These are phyloP conservation scores for Phytophthora citrophthora DNA, from an alignment of 352 stramenopile genomes.

Conservation along the genomic window DNA sequence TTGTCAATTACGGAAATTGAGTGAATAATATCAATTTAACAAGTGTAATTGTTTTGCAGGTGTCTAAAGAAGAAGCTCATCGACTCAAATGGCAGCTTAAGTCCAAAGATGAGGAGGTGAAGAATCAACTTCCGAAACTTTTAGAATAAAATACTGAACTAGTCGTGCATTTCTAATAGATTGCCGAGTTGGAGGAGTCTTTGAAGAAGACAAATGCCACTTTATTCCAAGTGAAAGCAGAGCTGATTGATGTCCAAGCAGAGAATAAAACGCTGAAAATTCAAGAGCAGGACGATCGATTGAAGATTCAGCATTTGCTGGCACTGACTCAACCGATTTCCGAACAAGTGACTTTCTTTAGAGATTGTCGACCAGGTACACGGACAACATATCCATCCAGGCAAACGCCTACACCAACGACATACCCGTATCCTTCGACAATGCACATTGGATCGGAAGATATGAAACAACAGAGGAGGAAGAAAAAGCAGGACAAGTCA, in stretches of 20 bases:
- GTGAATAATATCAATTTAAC: background rate
- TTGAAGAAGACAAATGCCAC: conserved; percentile 60
- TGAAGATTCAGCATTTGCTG: conserved; percentile 86
- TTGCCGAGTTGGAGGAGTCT: conserved; percentile 62
- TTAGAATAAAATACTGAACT: conserved; percentile 4
- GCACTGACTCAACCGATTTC: conserved; percentile 81
- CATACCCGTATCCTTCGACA: conserved; percentile 72
- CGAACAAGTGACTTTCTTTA: conserved; percentile 82
- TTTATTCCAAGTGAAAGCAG: conserved; percentile 69
- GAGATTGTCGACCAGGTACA: conserved; percentile 70
- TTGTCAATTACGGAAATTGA: background rate
- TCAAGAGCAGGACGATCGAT: conserved; percentile 75
- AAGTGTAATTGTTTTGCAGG: conserved; percentile 31
- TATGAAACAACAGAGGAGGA: conserved; percentile 38
- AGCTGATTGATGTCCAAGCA: conserved; percentile 66
- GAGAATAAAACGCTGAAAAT: conserved; percentile 75
- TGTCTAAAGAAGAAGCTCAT: conserved; percentile 81
- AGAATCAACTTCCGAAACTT: background rate
- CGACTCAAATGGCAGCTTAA: conserved; percentile 77
- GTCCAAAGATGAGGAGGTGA: conserved; percentile 69
- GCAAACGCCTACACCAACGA: conserved; percentile 31
- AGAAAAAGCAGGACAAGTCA: conserved; percentile 24
- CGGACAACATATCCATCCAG: conserved; percentile 57
- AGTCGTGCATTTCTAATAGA: conserved; percentile 30
- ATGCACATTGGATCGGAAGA: conserved; percentile 74